Conservation (phyloP, 2,329 filamentous ascomycete species). For the Aschersonia sp. region DNA sequence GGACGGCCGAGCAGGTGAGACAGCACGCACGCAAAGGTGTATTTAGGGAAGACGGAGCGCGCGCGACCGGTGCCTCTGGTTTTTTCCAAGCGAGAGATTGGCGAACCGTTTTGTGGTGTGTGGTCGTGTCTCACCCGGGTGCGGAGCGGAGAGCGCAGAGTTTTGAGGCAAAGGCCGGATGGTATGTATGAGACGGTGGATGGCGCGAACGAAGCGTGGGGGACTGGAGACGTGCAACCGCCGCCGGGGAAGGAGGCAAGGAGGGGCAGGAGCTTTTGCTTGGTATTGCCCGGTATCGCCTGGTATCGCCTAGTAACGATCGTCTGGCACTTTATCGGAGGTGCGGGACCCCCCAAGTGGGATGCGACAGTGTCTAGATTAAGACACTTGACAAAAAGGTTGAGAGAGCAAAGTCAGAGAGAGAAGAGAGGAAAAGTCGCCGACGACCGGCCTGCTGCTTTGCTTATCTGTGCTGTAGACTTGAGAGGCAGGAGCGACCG, state of each 20-base stretch:
- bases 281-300: not conserved
- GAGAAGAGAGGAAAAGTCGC: not conserved
- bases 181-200: conserved; percentile 2
- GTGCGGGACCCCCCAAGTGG: not conserved
- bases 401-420: not conserved
- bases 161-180: conserved; percentile 3
- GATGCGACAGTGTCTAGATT: not conserved
- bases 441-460: not conserved
- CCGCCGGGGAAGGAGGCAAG: not conserved
- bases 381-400: too few relatives aligned
- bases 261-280: not conserved
- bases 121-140: not conserved
- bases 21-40: not conserved
- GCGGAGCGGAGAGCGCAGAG: conserved; percentile 1
- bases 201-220: conserved; percentile 2
- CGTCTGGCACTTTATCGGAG: not conserved
- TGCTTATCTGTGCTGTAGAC: not conserved
- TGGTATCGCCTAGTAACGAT: not conserved
- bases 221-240: not conserved
- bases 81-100: not conserved
- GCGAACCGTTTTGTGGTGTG: not conserved
- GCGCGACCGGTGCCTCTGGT: not conserved
- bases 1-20: not conserved
- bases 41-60: not conserved
- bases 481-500: not conserved